These are phyloP conservation scores for Claviceps pazoutovae DNA, from an alignment of 2,329 filamentous ascomycete genomes.

Conservation along the genomic window DNA sequence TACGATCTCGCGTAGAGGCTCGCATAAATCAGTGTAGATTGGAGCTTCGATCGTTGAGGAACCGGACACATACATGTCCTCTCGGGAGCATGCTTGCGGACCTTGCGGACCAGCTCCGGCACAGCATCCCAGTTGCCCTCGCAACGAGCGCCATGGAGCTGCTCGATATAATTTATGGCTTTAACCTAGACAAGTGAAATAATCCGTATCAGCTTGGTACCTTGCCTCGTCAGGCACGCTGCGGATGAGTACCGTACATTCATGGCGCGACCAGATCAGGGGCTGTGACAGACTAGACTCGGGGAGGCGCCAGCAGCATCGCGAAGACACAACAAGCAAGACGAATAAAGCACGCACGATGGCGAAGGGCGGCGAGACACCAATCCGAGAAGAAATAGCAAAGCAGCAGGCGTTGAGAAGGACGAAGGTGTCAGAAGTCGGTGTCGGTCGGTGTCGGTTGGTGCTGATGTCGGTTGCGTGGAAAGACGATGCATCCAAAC, in stretches of 20 bases:
- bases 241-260: slow-evolving; percentile 17
- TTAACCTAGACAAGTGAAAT: slow-evolving; percentile 42
- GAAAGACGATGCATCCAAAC: background rate
- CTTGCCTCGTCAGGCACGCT: background rate
- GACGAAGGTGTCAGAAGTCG: background rate
- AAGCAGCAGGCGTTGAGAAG: background rate
- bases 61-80: slow-evolving; percentile 54
- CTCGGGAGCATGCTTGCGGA: slow-evolving; percentile 83
- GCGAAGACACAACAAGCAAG: slow-evolving; percentile 3
- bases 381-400: background rate
- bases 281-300: slow-evolving; percentile 8
- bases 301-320: slow-evolving; percentile 11
- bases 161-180: slow-evolving; percentile 65
- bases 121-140: slow-evolving; percentile 77
- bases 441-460: background rate
- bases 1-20: background rate
- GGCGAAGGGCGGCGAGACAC: background rate
- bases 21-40: too few species aligned
- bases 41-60: background rate
- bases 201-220: slow-evolving; percentile 6
- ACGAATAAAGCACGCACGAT: background rate
- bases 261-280: slow-evolving; percentile 22
- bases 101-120: slow-evolving; percentile 79
- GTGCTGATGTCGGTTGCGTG: background rate
- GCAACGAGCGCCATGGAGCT: slow-evolving; percentile 76